phyloP scores from a whole-genome alignment of 495 filamentous ascomycete genomes.

The Penicillium argentinense region DNA sequence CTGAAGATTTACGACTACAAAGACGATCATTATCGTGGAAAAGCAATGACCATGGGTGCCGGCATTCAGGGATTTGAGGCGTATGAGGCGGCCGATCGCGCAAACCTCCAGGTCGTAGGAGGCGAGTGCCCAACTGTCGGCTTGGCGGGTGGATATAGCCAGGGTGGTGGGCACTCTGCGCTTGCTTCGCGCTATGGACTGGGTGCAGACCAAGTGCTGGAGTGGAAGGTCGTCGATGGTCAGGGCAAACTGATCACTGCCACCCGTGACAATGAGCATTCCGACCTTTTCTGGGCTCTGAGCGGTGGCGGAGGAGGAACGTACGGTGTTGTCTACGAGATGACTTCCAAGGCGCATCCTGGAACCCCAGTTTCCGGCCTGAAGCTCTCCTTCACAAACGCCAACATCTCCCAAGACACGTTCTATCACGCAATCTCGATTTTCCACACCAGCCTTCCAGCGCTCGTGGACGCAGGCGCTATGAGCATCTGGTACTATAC shows the following conservation, averaged over 20 bases:
- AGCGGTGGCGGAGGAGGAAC: constrained; percentile 64
- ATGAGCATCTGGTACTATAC: constrained; percentile 52
- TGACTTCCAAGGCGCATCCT: constrained; percentile 45
- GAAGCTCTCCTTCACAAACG: constrained; percentile 30
- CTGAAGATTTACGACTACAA: constrained; percentile 39
- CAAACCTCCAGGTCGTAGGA: constrained; percentile 27
- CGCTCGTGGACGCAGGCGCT: constrained; percentile 53
- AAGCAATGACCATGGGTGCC: constrained; percentile 52
- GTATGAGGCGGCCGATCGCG: constrained; percentile 38
- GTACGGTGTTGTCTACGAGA: constrained; percentile 60
- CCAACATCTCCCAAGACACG: constrained; percentile 32
- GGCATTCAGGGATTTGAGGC: constrained; percentile 42
- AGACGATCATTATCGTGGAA: constrained; percentile 41
- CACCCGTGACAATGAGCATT: constrained; percentile 51
- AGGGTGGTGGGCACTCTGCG: constrained; percentile 61
- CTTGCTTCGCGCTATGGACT: constrained; percentile 55
- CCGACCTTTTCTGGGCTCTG: constrained; percentile 68
- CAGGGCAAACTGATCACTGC: constrained; percentile 49
- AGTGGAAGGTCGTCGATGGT: constrained; percentile 60
- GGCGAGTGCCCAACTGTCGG: constrained; percentile 38
- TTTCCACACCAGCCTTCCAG: constrained; percentile 41
- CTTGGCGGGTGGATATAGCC: constrained; percentile 55
- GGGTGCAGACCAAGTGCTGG: constrained; percentile 61
- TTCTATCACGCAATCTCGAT: constrained; percentile 43
- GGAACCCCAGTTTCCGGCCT: constrained; percentile 37